Evolutionary conservation across 306 rosid species (phyloP).

Genomic region (Spatholobus suberectus): DNA sequence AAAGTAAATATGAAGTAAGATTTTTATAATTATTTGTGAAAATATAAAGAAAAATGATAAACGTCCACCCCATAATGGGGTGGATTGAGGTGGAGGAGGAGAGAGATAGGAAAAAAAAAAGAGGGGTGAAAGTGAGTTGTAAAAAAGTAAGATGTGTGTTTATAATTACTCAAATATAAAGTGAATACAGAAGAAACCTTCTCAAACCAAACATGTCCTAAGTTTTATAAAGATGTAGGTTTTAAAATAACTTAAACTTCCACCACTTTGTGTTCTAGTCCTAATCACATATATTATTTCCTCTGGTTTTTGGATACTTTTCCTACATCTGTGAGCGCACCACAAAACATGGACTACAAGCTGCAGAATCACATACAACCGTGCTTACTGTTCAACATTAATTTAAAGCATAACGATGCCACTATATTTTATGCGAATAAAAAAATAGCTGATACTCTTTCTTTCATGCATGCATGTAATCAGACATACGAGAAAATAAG

Average conservation of each 20-base stretch:
- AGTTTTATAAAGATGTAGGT: not conserved
- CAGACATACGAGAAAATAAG: not conserved
- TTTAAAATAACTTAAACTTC: constrained; percentile 8
- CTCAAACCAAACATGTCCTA: not conserved
- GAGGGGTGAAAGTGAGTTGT: no score
- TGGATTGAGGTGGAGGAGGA: no score
- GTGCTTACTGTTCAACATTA: constrained; percentile 1
- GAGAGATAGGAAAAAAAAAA: no score
- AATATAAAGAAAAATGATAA: no score
- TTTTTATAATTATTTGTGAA: not conserved
- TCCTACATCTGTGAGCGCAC: not conserved
- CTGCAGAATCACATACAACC: not conserved
- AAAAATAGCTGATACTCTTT: not conserved
- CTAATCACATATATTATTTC: not conserved
- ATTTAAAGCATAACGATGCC: constrained; percentile 15
- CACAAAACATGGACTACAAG: not conserved
- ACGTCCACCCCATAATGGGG: no score
- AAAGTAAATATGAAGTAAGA: not conserved
- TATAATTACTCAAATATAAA: not conserved
- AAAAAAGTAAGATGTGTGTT: not conserved
- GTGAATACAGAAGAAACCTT: not conserved
- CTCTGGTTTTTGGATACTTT: not conserved
- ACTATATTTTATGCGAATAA: not conserved
- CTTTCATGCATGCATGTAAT: not conserved
- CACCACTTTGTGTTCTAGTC: not conserved